phyloP scores from a whole-genome alignment of 225 moss, liverwort and hornwort species.

The Takakia lepidozioides region DNA sequence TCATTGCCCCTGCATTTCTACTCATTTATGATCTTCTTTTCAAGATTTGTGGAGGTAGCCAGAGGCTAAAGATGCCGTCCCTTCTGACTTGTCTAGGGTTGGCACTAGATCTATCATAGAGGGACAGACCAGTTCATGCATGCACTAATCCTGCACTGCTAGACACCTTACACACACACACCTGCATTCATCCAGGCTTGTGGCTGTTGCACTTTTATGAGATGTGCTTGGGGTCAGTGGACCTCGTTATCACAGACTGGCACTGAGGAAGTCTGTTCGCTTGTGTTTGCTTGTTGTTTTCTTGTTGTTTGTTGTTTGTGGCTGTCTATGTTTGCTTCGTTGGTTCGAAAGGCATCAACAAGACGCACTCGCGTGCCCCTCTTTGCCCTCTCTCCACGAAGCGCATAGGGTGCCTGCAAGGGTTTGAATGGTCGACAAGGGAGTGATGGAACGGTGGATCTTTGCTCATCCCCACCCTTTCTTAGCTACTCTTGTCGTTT shows the following conservation, averaged over 20 bases:
- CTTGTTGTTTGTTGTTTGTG: conserved; percentile 60
- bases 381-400: conserved; percentile 41
- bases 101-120: too few species aligned
- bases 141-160: too few species aligned
- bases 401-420: conserved; percentile 71
- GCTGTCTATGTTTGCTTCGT: conserved; percentile 45
- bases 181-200: too few species aligned
- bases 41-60: too few species aligned
- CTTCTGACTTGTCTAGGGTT: too few species aligned
- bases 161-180: too few species aligned
- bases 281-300: conserved; percentile 51
- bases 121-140: too few species aligned
- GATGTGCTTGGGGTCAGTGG: conserved; percentile 5
- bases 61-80: too few species aligned
- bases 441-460: conserved; percentile 61
- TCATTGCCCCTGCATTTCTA: too few species aligned
- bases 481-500: conserved; percentile 55
- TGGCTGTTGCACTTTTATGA: background rate
- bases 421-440: conserved; percentile 83
- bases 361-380: too few species aligned
- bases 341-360: conserved; percentile 38
- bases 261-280: conserved; percentile 42
- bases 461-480: conserved; percentile 57
- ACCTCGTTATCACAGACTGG: conserved; percentile 15
- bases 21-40: too few species aligned